Percentiles rank a stretch among this genome's conserved stretches.
phyloP scores from a whole-genome alignment of 352 stramenopile species.

The Phytophthora tubulina region DNA sequence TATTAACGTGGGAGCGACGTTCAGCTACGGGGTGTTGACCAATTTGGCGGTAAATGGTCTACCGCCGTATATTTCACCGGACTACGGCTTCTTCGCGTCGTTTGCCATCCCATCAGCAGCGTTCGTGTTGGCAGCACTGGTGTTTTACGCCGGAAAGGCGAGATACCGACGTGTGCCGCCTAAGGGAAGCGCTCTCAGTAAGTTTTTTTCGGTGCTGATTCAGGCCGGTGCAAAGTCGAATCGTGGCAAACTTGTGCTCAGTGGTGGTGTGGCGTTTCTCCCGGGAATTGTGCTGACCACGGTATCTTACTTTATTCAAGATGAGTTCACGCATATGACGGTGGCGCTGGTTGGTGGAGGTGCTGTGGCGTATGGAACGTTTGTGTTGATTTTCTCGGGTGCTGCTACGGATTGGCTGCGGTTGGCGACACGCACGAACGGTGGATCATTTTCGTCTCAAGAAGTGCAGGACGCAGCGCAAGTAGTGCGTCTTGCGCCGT shows the following conservation, averaged over 20 bases:
- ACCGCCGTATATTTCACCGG: slow-evolving; percentile 77
- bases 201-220: slow-evolving; percentile 75
- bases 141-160: slow-evolving; percentile 81
- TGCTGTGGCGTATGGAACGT: slow-evolving; percentile 71
- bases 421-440: slow-evolving; percentile 54
- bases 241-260: slow-evolving; percentile 80
- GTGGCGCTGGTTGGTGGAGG: slow-evolving; percentile 64
- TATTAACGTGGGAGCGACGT: slow-evolving; percentile 93
- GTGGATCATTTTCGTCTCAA: slow-evolving; percentile 59
- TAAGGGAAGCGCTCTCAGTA: slow-evolving; percentile 78
- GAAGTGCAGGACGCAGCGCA: slow-evolving; percentile 81
- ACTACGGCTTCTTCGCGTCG: slow-evolving; percentile 90
- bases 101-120: slow-evolving; percentile 88
- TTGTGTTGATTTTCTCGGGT: slow-evolving; percentile 75
- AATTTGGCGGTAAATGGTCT: slow-evolving; percentile 93
- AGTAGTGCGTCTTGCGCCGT: slow-evolving; percentile 84
- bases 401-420: slow-evolving; percentile 72
- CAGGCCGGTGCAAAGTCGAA: slow-evolving; percentile 65
- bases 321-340: slow-evolving; percentile 63
- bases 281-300: slow-evolving; percentile 84
- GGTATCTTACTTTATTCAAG: slow-evolving; percentile 80
- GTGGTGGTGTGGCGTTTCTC: slow-evolving; percentile 70
- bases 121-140: slow-evolving; percentile 79
- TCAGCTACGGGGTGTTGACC: slow-evolving; percentile 92
- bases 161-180: slow-evolving; percentile 78